Percentiles rank a stretch among this genome's conserved stretches.
phyloP scores from a whole-genome alignment of 1,284 basidiomycete genomes.

The Cystobasidiaceae sp. region DNA sequence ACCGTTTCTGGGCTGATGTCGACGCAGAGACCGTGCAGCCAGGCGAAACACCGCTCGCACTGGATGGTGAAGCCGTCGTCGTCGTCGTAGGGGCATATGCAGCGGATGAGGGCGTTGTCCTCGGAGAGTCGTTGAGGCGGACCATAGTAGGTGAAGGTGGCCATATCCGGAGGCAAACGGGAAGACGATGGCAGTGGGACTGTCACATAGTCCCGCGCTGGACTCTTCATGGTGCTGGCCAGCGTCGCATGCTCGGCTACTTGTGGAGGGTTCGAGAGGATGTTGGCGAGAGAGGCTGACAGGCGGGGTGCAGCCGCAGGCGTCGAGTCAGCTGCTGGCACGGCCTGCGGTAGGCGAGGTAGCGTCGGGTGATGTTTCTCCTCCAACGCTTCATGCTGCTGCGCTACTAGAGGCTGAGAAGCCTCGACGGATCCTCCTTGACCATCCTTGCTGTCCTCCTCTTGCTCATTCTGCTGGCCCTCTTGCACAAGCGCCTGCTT shows the following conservation, averaged over 20 bases:
- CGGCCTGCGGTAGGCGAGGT: not conserved
- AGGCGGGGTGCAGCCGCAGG: not conserved
- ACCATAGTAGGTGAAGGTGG: conserved; percentile 10
- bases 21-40: conserved; percentile 88
- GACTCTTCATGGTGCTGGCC: too few species aligned
- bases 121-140: conserved; percentile 34
- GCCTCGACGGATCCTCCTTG: too few species aligned
- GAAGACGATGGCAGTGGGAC: not conserved
- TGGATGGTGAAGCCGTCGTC: conserved; percentile 91
- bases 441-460: too few species aligned
- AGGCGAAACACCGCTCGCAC: conserved; percentile 79
- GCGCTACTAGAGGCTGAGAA: too few species aligned
- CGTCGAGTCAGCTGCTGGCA: too few species aligned
- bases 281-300: not conserved
- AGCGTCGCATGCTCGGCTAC: too few species aligned
- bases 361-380: too few species aligned
- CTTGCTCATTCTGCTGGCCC: too few species aligned
- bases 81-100: conserved; percentile 63
- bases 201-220: not conserved
- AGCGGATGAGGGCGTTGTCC: conserved; percentile 49
- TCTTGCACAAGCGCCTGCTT: too few species aligned
- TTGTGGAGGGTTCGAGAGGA: not conserved
- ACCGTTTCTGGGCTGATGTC: conserved; percentile 63
- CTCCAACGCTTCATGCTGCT: too few species aligned
- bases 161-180: not conserved